Evolutionary conservation across 495 filamentous ascomycete genomes (phyloP), one percentile per base, ranked within the genome.

Genomic region (Xylaria bambusicola): DNA sequence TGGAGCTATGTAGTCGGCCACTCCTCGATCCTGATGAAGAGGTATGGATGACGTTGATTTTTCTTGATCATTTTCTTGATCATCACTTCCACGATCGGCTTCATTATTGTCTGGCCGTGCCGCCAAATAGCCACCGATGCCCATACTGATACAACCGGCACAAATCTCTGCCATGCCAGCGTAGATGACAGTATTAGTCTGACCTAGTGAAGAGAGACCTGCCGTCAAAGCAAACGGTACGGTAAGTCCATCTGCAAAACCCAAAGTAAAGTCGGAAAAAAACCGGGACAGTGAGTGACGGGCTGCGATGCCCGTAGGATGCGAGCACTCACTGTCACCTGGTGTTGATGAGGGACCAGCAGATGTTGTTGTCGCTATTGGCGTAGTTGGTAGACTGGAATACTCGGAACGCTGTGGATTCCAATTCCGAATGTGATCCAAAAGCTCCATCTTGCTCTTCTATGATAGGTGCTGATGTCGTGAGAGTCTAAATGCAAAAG

Each of bases 111-210:
- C 52, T 36, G 36, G 5, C 45, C 50, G 85, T 0, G 89, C 87
- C 12, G 87, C 87, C 2, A 94, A 76, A 58, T 83, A 90, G 24
- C 85, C 87, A 23, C 87, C 82, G 5, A 90, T 77, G 4, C 87
- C 87, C 87, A 90, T 89, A 17, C 83, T 86, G 58, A 90, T 87
- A 24, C 83, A 80, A 31, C 87, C 86, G 12, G 82, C 82, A 61
- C 87, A 84, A 21, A 89, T 78, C 71, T 90, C 87, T 2, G 87
- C 87, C 35, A 88, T 76, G 3, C 87, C 87, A 15, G 84, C 87
- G 58, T 85, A 82, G 56, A 90, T 82, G 61, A 89, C 87, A n/a
- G 88, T 80, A 57, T 79, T 78, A 1, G 83, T 81, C 47, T 82
- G 76, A 42, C 84, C 84, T 26, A 87, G 71, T n/a, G 77, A 87